phyloP scores from a whole-genome alignment of 768 basidiomycete genomes.

The Jaapia argillacea region DNA sequence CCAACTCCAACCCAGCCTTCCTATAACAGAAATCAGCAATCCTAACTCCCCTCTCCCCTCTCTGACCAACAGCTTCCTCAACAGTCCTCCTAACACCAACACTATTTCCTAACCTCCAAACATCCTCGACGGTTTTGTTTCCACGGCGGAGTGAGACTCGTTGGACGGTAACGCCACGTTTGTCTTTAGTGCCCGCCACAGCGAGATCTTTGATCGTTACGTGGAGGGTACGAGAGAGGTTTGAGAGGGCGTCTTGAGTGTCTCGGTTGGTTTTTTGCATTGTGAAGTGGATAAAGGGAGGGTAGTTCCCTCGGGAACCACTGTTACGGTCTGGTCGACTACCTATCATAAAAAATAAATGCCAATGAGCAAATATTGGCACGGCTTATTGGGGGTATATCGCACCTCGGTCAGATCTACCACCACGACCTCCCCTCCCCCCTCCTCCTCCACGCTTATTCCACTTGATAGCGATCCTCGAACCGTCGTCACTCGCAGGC shows the following conservation, averaged over 20 bases:
- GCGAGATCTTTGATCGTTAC: constrained; percentile 72
- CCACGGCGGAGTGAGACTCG: constrained; percentile 74
- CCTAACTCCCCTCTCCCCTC: constrained; percentile 85
- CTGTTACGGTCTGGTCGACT: constrained; percentile 22
- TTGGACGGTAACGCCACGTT: constrained; percentile 93
- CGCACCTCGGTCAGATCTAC: constrained; percentile 20
- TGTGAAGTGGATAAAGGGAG: constrained; percentile 92
- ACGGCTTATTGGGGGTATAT: constrained; percentile 1
- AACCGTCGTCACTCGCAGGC: constrained; percentile 47
- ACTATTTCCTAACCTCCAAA: constrained; percentile 79
- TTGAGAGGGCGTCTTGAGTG: constrained; percentile 84
- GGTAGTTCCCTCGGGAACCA: constrained; percentile 52
- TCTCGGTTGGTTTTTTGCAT: constrained; percentile 97
- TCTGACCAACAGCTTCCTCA: constrained; percentile 48
- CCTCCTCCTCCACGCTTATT: constrained; percentile 38
- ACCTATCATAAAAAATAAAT: neutral
- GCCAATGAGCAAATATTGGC: neutral
- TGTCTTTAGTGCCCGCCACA: constrained; percentile 96
- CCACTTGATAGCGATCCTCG: constrained; percentile 77
- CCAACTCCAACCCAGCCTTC: constrained; percentile 76
- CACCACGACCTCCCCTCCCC: constrained; percentile 33
- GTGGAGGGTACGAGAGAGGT: constrained; percentile 72
- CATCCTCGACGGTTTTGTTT: constrained; percentile 68
- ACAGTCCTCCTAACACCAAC: constrained; percentile 42
- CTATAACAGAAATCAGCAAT: constrained; percentile 85